These are phyloP conservation scores for Allantophomopsis lycopodina DNA, from an alignment of 2,329 filamentous ascomycete species.

Conservation along the genomic window DNA sequence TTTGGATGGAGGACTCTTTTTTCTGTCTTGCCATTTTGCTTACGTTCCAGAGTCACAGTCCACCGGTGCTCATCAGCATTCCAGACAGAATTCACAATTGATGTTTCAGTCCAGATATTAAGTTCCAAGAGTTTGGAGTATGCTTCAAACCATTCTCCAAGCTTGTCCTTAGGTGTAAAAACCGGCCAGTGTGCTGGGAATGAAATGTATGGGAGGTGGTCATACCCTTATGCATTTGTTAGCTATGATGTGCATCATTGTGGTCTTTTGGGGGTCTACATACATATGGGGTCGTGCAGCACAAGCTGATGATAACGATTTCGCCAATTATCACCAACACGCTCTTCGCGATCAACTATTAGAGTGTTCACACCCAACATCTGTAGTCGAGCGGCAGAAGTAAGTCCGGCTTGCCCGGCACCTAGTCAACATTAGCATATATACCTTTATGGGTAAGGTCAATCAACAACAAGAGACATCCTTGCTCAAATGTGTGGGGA, in stretches of 20 bases:
- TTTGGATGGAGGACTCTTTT: conserved; percentile 29
- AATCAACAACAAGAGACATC: not conserved
- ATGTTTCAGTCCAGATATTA: conserved; percentile 47
- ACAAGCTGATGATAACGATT: conserved; percentile 50
- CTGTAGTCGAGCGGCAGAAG: conserved; percentile 38
- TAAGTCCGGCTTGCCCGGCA: conserved; percentile 46
- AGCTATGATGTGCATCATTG: conserved; percentile 13
- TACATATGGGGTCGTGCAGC: conserved; percentile 47
- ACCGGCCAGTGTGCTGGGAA: conserved; percentile 53
- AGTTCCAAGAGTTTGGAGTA: conserved; percentile 50
- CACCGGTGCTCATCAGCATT: conserved; percentile 33
- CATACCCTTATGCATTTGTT: not conserved
- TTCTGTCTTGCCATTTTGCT: conserved; percentile 20
- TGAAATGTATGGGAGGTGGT: conserved; percentile 30
- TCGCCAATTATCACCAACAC: conserved; percentile 52
- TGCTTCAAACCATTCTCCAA: conserved; percentile 51
- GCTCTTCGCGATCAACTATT: conserved; percentile 41
- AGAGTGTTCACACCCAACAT: conserved; percentile 31
- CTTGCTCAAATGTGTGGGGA: not conserved
- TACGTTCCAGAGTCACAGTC: conserved; percentile 34
- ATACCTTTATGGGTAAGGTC: conserved; percentile 3
- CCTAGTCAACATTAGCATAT: conserved; percentile 20
- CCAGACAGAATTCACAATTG: conserved; percentile 31
- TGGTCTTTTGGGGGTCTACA: no score
- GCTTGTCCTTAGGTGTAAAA: conserved; percentile 58